These are phyloP conservation scores for Eucalyptus brandiana DNA, from an alignment of 345 rosid species.

Conservation along the genomic window DNA sequence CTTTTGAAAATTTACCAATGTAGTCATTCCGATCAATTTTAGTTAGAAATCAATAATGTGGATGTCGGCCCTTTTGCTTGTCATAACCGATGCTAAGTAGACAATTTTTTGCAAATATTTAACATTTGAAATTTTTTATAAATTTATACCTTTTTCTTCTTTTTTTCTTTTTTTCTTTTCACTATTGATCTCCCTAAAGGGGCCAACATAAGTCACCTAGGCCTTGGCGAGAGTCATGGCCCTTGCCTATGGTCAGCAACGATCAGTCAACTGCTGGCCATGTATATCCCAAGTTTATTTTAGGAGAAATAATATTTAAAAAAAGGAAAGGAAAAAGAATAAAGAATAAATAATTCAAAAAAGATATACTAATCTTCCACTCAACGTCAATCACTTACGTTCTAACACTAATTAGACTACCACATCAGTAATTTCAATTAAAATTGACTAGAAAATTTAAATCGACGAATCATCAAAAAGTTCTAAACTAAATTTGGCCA, in stretches of 20 bases:
- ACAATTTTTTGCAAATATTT: background rate
- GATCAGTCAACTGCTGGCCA: background rate
- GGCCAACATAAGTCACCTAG: rapidly evolving
- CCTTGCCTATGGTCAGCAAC: background rate
- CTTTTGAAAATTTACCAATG: background rate
- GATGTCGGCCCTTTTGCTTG: background rate
- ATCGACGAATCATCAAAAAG: background rate
- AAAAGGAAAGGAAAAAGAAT: background rate
- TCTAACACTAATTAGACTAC: rapidly evolving
- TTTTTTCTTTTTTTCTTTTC: background rate
- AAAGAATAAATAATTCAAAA: background rate
- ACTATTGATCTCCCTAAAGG: background rate
- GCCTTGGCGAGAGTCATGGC: background rate
- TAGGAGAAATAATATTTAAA: background rate
- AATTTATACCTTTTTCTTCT: background rate
- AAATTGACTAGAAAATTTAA: background rate
- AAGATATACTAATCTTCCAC: background rate
- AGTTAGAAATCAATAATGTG: background rate
- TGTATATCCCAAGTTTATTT: background rate
- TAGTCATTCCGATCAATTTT: background rate
- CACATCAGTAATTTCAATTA: background rate
- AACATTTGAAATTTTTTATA: background rate
- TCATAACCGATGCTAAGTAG: rapidly evolving
- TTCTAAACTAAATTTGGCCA: background rate
- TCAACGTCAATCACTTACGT: rapidly evolving